phyloP scores from a whole-genome alignment of 192 early-diverging fungal genomes.

The Lobosporangium transversale region DNA sequence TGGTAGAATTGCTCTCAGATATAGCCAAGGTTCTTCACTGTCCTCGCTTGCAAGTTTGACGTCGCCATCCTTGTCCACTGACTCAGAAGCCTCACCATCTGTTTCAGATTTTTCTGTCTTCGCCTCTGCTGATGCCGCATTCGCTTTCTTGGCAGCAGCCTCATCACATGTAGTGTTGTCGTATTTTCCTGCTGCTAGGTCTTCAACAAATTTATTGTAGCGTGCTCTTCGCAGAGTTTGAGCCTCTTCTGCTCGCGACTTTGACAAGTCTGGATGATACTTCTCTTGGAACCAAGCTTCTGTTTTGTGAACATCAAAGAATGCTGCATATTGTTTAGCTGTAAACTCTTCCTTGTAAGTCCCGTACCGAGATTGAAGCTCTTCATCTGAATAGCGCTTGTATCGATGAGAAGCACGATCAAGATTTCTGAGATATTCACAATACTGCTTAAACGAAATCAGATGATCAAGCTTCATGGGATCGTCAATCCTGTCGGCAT shows the following conservation, averaged over 20 bases:
- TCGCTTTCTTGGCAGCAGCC: constrained; percentile 34
- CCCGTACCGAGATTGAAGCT: constrained; percentile 79
- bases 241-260: constrained; percentile 61
- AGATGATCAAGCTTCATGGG: constrained; percentile 82
- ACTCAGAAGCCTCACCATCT: constrained; percentile 17
- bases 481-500: constrained; percentile 62
- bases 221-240: constrained; percentile 62
- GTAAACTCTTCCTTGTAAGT: constrained; percentile 86
- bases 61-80: constrained; percentile 29
- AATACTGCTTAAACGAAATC: constrained; percentile 79
- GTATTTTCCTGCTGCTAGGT: constrained; percentile 76
- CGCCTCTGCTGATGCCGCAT: constrained; percentile 7
- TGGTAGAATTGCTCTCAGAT: constrained; percentile 35
- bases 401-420: constrained; percentile 60
- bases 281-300: constrained; percentile 95
- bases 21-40: constrained; percentile 18
- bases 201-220: constrained; percentile 68
- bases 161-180: constrained; percentile 63
- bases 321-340: constrained; percentile 71
- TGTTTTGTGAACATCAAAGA: constrained; percentile 80
- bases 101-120: constrained; percentile 16
- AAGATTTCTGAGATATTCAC: constrained; percentile 71
- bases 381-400: constrained; percentile 77
- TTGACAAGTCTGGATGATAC: constrained; percentile 84
- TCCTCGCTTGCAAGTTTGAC: constrained; percentile 4